A percentile compares a stretch with the other conserved stretches of the same genome.
Conservation (phyloP, 1,284 basidiomycete species). For the Irpex sp. region DNA sequence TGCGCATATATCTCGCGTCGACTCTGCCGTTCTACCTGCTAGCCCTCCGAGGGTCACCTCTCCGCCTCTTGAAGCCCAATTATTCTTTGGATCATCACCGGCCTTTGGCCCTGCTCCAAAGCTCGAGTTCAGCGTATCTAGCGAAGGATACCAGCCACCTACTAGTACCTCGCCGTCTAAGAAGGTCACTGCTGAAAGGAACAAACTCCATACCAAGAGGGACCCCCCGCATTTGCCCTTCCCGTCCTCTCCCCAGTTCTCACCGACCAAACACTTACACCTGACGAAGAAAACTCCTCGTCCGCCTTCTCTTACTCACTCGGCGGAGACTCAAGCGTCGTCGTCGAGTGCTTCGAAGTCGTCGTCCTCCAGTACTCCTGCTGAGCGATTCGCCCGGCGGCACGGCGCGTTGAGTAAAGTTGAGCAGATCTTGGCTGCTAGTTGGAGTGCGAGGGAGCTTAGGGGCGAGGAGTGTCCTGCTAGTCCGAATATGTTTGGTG, state of each 20-base stretch:
- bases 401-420: constrained; percentile 28
- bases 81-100: constrained; percentile 27
- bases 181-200: constrained; percentile 6
- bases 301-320: constrained; percentile 1
- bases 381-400: constrained; percentile 15
- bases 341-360: constrained; percentile 4
- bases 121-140: constrained; percentile 4
- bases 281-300: constrained; percentile 19
- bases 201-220: constrained; percentile 21
- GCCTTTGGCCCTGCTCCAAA: constrained; percentile 17
- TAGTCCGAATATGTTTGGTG: constrained; percentile 12
- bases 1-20: constrained; percentile 13
- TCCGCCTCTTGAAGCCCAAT: constrained; percentile 30
- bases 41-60: constrained; percentile 32
- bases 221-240: constrained; percentile 23
- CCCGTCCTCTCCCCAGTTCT: constrained; percentile 19
- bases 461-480: constrained; percentile 7
- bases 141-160: not conserved
- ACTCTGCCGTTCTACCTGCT: constrained; percentile 27
- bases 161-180: not conserved
- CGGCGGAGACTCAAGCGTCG: not conserved
- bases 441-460: constrained; percentile 26
- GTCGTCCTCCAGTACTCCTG: constrained; percentile 17
- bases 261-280: constrained; percentile 20
- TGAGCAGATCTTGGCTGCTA: constrained; percentile 29